Base-by-base conservation (phyloP, 2,329 filamentous ascomycete genomes). In the Tolypocladium cylindrosporum region DNA sequence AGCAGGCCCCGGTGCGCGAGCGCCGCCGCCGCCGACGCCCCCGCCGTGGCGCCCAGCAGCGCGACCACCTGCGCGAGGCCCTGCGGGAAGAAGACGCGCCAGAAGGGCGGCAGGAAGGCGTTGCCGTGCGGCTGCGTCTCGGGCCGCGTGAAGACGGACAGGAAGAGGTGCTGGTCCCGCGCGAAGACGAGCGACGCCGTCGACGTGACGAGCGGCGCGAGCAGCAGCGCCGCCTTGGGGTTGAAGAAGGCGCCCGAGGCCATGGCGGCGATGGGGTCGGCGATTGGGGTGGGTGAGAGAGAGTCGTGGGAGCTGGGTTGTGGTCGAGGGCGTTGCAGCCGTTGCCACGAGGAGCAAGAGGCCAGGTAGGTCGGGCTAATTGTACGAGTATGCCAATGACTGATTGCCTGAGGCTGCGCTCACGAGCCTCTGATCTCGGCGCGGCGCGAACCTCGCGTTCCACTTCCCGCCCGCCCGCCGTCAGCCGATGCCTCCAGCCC, bases 141-240 rank as follows among this genome's bases (percentile, higher is more conserved):
- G 14, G 66, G 61, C 9, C 61, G 64, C 4, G 74, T 69, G 59
- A 79, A 64, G 62, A 69, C 63, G 54, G 65, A 61, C 45, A 78
- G 71, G 65, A 79, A 78, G 55, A 72, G 62, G 60, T 74, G 70
- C 61, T 78, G 76, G 66, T 79, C 76, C 45, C 68, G 67, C 16
- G 77, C 74, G 68, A 71, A 78, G 62, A 74, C 70, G 55, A 80
- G 69, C 0, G 76, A 73, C 62, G 72, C 72, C 2, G 77, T 78
- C 3, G 77, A 75, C n/a, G 76, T 75, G 61, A 80, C 61, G 31
- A 80, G 67, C 0, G 78, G 78, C 1, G 75, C 69, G 21, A 76
- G 63, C 52, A 78, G 72, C 40, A 80, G 69, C 45, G 66, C 59
- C 8, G 71, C 68, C 51, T 71, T 63, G 13, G 71, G 70, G 61